These are phyloP conservation scores for Fusarium xylarioides DNA, from an alignment of 2,329 filamentous ascomycete species.

Conservation along the genomic window DNA sequence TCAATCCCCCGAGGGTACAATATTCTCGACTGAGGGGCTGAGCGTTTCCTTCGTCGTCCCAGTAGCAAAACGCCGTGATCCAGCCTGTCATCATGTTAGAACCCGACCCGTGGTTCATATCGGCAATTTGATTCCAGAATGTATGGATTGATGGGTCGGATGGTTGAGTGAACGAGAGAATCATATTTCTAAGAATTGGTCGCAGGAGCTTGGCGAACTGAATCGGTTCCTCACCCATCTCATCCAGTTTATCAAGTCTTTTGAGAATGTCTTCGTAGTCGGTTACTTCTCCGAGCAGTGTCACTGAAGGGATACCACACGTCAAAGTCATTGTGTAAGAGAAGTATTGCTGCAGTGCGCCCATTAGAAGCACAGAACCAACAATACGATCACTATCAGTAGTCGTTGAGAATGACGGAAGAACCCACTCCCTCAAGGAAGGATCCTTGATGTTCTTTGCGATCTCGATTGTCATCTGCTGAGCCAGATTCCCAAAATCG, in stretches of 20 bases:
- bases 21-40: too few species aligned
- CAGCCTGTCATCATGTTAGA: too few species aligned
- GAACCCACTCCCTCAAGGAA: not conserved
- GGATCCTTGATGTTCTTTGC: not conserved
- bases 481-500: not conserved
- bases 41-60: not conserved
- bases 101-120: too few species aligned
- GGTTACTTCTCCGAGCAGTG: not conserved
- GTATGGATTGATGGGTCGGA: not conserved
- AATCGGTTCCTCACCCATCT: not conserved
- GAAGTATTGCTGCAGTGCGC: not conserved
- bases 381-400: not conserved
- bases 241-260: not conserved
- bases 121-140: not conserved
- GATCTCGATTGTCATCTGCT: not conserved
- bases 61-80: not conserved
- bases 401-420: not conserved
- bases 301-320: not conserved
- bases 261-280: not conserved
- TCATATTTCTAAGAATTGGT: not conserved
- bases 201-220: not conserved
- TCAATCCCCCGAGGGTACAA: too few species aligned
- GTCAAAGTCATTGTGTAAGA: rapidly evolving
- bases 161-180: not conserved
- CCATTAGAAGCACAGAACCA: not conserved